A percentile compares a stretch with the other conserved stretches of the same genome.
phyloP scores from a whole-genome alignment of 2,329 filamentous ascomycete genomes.

The Venturia effusa region DNA sequence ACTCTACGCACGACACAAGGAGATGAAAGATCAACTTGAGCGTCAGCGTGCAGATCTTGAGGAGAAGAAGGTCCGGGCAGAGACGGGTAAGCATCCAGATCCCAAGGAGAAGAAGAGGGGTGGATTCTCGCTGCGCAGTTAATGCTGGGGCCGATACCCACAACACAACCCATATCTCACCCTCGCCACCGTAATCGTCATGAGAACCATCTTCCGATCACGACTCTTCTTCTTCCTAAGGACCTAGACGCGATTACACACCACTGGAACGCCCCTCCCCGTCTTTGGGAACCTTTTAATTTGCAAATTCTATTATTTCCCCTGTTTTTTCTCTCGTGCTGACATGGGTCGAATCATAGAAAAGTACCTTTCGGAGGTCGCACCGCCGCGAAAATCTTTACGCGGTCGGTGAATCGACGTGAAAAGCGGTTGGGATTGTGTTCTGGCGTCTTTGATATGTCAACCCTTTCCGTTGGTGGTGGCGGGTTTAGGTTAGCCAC shows the following conservation, averaged over 20 bases:
- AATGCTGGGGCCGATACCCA: background rate
- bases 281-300: slow-evolving; percentile 3
- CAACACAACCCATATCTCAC: background rate
- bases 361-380: background rate
- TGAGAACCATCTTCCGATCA: background rate
- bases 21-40: slow-evolving; percentile 99
- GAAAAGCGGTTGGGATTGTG: background rate
- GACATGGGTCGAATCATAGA: background rate
- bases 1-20: slow-evolving; percentile 91
- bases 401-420: background rate
- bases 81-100: slow-evolving; percentile 90
- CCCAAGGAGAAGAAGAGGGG: slow-evolving; percentile 77
- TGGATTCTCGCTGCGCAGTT: slow-evolving; percentile 87
- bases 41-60: slow-evolving; percentile 89
- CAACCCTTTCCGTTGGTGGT: background rate
- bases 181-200: background rate
- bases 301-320: slow-evolving; percentile 1
- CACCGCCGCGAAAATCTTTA: background rate
- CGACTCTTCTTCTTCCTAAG: background rate
- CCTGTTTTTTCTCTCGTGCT: background rate
- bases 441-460: background rate
- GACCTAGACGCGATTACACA: background rate
- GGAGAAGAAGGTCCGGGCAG: slow-evolving; percentile 94
- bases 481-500: background rate
- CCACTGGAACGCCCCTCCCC: background rate